A percentile compares a stretch with the other conserved stretches of the same genome.
Evolutionary conservation across 148 eudicot genomes (phyloP).

Genomic region (Agrostemma githago): DNA sequence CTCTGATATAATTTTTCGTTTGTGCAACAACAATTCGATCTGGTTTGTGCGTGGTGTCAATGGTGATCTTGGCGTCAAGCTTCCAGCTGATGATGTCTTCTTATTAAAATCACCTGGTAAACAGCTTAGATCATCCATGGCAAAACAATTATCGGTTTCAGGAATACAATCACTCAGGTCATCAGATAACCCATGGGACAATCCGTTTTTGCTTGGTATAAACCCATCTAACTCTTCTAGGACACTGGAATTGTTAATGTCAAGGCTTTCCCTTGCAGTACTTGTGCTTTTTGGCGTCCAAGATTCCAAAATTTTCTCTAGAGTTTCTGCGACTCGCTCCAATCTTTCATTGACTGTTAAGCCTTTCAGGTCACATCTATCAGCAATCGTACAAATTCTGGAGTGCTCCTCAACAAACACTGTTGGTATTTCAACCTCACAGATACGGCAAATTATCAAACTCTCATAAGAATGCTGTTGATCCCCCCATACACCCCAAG

Average conservation of each 20-base stretch:
- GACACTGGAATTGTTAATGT: constrained; percentile 35
- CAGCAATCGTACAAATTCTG: constrained; percentile 94
- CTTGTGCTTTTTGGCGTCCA: constrained; percentile 60
- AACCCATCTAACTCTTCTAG: constrained; percentile 49
- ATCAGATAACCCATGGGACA: constrained; percentile 42
- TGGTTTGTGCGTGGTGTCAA: constrained; percentile 83
- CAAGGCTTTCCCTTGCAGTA: constrained; percentile 39
- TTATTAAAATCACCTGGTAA: constrained; percentile 36
- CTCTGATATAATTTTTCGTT: constrained; percentile 65
- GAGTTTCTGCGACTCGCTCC: constrained; percentile 91
- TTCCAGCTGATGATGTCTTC: constrained; percentile 58
- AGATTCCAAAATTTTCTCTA: constrained; percentile 77
- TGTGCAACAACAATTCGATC: constrained; percentile 68
- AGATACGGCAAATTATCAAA: constrained; percentile 86
- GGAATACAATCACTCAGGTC: constrained; percentile 54
- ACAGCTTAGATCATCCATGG: constrained; percentile 38
- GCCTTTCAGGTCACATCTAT: constrained; percentile 93
- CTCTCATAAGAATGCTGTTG: constrained; percentile 59
- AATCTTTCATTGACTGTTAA: constrained; percentile 73
- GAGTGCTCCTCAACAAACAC: constrained; percentile 95
- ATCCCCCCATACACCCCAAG: constrained; percentile 66
- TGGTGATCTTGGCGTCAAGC: constrained; percentile 89
- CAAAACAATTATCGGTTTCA: constrained; percentile 43
- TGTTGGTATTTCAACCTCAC: constrained; percentile 96
- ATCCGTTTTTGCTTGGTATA: constrained; percentile 42